Conservation (phyloP, 1,139 yeast species). For the Kodamaea arcana region DNA sequence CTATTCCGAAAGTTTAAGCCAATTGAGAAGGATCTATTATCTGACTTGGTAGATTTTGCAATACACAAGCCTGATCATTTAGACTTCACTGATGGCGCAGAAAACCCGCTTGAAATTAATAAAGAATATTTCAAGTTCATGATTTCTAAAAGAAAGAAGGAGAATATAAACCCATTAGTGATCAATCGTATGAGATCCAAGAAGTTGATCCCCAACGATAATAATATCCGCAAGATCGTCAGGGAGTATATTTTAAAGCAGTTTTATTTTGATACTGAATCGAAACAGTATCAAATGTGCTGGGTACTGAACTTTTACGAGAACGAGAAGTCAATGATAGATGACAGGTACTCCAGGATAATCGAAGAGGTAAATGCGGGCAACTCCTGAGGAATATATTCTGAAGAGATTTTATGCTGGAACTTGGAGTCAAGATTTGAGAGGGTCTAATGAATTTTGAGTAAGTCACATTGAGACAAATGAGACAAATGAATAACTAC, state of each 20-base stretch:
- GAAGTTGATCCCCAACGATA: conserved; percentile 28
- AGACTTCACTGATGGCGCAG: neutral
- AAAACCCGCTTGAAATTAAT: conserved; percentile 16
- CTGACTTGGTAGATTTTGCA: conserved; percentile 16
- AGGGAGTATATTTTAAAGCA: conserved; percentile 32
- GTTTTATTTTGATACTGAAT: conserved; percentile 20
- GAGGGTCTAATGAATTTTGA: no score
- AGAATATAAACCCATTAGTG: conserved; percentile 14
- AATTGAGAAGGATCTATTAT: conserved; percentile 16
- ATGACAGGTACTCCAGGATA: conserved; percentile 1
- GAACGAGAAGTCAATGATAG: conserved; percentile 7
- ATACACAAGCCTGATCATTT: conserved; percentile 7
- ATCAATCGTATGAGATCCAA: conserved; percentile 22
- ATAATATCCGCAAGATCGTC: conserved; percentile 26
- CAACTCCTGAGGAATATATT: no score
- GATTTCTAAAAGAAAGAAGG: conserved; percentile 18
- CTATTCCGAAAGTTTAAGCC: conserved; percentile 21
- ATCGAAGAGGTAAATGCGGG: conserved; percentile 1
- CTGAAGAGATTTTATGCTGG: no score
- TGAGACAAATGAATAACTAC: no score
- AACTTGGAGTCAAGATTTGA: no score
- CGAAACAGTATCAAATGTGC: conserved; percentile 17
- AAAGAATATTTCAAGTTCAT: conserved; percentile 27
- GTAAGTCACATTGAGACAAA: no score
- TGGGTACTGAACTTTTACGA: conserved; percentile 26